Evolutionary conservation across 106 monocot genomes (phyloP), one percentile per base, ranked within the genome.

Genomic region (Phalaenopsis aphrodite): DNA sequence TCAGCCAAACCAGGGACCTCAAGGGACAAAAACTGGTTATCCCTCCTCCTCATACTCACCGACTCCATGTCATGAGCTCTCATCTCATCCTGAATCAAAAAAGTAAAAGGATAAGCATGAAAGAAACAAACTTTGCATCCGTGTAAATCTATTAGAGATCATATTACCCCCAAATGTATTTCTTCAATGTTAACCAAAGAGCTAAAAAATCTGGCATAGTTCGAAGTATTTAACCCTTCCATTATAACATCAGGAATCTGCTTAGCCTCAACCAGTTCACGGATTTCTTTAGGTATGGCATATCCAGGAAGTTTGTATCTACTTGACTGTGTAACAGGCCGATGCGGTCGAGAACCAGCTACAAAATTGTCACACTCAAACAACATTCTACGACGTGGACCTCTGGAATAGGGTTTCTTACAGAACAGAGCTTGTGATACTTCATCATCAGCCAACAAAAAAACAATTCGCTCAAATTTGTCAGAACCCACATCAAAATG

Each of bases 1-100:
- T 99, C 99, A 2, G 99, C 99, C 76, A 99, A 84, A 43, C 93
- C 99, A 80, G 91, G 95, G 12, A 99, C 93, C 75, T 82, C 95
- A 45, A 99, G 91, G 9, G 93, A 86, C 83, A 99, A 88, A 77
- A 89, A 88, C 1, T 88, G 76, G 69, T 30, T 68, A 8, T 88
- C 87, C 75, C 95, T 85, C 75, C 82, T 92, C 76, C 67, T 91
- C 99, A 99, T 91, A 55, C 77, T 82, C 78, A 94, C 91, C 55
- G 21, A 80, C 16, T 88, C 89, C 95, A 95, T 95, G 79, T 93
- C 89, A 85, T 93, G 84, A 9, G 88, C 84, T 82, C 89, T 89
- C 98, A 98, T 94, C 56, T 92, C 89, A 61, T 88, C 91, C 94
- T 98, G 79, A 49, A 79, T 48, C 83, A 77, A 36, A 15, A 73